Base-by-base conservation (phyloP, 371 early-diverging fungal species). In the Syncephalastrum contaminatum region DNA sequence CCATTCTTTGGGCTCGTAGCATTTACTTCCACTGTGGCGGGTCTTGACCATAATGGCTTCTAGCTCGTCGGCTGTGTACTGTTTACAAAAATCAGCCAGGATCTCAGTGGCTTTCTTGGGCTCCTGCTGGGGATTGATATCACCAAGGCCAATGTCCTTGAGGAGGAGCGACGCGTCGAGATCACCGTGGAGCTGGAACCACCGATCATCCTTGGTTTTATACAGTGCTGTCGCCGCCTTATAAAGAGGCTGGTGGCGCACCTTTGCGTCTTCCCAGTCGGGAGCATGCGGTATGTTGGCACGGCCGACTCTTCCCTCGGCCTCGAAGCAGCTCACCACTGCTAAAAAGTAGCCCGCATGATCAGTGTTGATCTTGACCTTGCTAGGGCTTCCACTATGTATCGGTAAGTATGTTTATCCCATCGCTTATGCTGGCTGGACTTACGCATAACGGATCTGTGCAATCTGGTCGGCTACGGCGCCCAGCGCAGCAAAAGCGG, bases 1-100 rank as follows among this genome's bases (percentile, higher is more conserved):
- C 55, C 55, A 55, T 48, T 55, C 55, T 30, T 55, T 41, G 20
- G 55, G 55, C n/a, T 55, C 40, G n/a, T 55, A 55, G 10, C 55
- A 55, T 39, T 48, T 55, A 40, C 55, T 55, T 5, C 55, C 55
- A 21, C 55, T 55, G 10, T 55, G 55, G n/a, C 48, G 30, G 7
- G 36, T 40, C 21, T 41, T 48, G 21, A 55, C 19, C 55, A 55
- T 55, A 48, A 55, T 55, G 8, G 46, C 48, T 22, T 55, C 55
- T 1, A 55, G 40, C n/a, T 55, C 55, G 22, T 55, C 48, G 15
- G 55, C 55, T 40, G 47, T 55, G 19, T 55, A 24, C 8, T 40
- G 47, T 24, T 24, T 47, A 10, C 40, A 40, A 22, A 46, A 55
- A 15, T 36, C 10, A 4, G 36, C 18, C 20, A 48, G 8, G 10